Evolutionary conservation across 116 monocot species (phyloP).

Genomic region (Cymodocea nodosa): DNA sequence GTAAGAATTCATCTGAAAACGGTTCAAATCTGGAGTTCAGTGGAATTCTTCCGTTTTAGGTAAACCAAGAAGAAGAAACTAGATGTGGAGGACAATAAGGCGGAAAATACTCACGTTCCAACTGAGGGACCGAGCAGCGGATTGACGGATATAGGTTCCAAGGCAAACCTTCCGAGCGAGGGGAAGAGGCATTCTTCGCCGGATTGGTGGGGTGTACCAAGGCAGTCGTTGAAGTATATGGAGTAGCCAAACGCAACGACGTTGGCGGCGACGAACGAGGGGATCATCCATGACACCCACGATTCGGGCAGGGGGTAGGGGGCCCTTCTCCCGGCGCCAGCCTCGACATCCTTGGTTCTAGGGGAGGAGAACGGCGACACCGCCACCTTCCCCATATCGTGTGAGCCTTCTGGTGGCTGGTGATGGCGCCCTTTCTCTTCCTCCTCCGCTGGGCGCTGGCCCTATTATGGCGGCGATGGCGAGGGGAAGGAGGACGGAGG

Average conservation of each 20-base stretch:
- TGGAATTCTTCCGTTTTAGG: neutral
- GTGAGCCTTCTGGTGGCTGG: too few relatives aligned
- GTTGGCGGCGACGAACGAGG: constrained; percentile 24
- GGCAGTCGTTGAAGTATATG: constrained; percentile 48
- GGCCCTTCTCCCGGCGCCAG: neutral
- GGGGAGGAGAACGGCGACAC: neutral
- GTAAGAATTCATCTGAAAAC: too few relatives aligned
- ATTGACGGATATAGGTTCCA: constrained; percentile 32
- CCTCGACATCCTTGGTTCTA: neutral
- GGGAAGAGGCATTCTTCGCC: constrained; percentile 7
- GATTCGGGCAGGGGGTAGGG: neutral
- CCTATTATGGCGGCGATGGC: too few relatives aligned
- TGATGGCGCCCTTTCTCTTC: too few relatives aligned
- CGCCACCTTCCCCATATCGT: constrained; percentile 5
- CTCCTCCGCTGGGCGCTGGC: too few relatives aligned
- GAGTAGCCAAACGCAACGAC: constrained; percentile 26
- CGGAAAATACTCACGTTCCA: constrained; percentile 13
- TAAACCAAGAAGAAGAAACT: neutral
- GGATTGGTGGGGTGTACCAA: neutral
- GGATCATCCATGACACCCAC: constrained; percentile 39
- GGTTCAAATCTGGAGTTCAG: too few relatives aligned
- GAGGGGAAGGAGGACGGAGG: too few relatives aligned
- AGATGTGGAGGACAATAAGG: neutral
- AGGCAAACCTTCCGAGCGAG: constrained; percentile 21
- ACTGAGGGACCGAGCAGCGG: constrained; percentile 26